These are phyloP conservation scores for Spathaspora arborariae DNA, from an alignment of 805 yeast species.

Conservation along the genomic window DNA sequence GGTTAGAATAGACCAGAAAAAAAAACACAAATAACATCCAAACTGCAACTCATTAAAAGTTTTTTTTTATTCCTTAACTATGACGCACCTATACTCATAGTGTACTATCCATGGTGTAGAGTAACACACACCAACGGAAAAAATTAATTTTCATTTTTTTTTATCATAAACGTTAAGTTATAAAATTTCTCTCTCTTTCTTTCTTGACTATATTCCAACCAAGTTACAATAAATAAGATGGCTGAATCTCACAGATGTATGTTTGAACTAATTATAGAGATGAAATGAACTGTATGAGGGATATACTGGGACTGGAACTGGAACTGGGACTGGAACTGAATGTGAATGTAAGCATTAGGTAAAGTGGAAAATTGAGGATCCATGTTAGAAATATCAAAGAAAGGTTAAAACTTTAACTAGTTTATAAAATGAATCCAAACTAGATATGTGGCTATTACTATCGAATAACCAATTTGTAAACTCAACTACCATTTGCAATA, in stretches of 20 bases:
- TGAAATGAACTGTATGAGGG: background rate
- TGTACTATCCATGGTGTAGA: background rate
- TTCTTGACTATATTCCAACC: conserved; percentile 2
- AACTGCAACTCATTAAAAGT: background rate
- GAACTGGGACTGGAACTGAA: background rate
- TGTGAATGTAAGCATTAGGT: too few species aligned
- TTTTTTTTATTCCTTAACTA: background rate
- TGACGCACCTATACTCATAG: background rate
- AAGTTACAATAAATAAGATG: conserved; percentile 46
- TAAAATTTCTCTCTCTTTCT: conserved; percentile 2
- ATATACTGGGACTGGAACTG: background rate
- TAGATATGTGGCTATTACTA: too few species aligned
- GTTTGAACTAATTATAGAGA: conserved; percentile 29
- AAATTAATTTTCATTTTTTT: background rate
- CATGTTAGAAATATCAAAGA: too few species aligned
- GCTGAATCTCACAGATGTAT: conserved; percentile 98
- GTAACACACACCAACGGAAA: conserved; percentile 1
- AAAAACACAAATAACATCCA: background rate
- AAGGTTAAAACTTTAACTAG: too few species aligned
- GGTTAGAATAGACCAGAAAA: background rate
- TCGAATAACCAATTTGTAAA: too few species aligned
- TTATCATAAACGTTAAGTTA: background rate
- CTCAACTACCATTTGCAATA: too few species aligned
- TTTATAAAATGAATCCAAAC: too few species aligned
- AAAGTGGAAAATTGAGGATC: too few species aligned